phyloP scores from a whole-genome alignment of 2,329 filamentous ascomycete species.

The Sporothrix inflata region DNA sequence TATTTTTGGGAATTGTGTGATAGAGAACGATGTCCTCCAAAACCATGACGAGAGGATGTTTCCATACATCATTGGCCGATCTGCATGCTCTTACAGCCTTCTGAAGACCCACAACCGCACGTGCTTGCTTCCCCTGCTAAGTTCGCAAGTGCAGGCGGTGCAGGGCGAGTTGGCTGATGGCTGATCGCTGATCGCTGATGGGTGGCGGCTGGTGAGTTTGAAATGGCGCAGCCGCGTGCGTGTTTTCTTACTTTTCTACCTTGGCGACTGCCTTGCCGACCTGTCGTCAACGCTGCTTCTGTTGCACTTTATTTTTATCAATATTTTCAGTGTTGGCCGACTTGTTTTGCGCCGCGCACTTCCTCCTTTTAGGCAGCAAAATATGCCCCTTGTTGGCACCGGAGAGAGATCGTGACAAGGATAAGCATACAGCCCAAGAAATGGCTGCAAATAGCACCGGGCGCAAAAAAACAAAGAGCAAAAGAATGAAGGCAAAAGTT shows the following conservation, averaged over 20 bases:
- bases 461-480: neutral
- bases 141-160: neutral
- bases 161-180: conserved; percentile 6
- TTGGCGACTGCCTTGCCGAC: neutral
- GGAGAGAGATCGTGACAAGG: neutral
- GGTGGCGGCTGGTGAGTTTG: neutral
- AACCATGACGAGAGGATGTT: neutral
- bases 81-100: neutral
- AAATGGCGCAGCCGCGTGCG: neutral
- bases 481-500: neutral
- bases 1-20: too few relatives aligned
- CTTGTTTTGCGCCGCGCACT: neutral
- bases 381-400: neutral
- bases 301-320: neutral
- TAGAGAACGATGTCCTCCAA: too few relatives aligned
- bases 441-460: neutral
- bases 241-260: neutral
- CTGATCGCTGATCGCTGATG: neutral
- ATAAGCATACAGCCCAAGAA: too few relatives aligned
- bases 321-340: neutral
- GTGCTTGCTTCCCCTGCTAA: neutral
- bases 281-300: neutral
- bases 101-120: neutral
- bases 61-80: neutral
- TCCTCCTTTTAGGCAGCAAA: neutral